A percentile compares a stretch with the other conserved stretches of the same genome.
phyloP scores from a whole-genome alignment of 2,329 filamentous ascomycete genomes.

The Tolypocladium tropicale region DNA sequence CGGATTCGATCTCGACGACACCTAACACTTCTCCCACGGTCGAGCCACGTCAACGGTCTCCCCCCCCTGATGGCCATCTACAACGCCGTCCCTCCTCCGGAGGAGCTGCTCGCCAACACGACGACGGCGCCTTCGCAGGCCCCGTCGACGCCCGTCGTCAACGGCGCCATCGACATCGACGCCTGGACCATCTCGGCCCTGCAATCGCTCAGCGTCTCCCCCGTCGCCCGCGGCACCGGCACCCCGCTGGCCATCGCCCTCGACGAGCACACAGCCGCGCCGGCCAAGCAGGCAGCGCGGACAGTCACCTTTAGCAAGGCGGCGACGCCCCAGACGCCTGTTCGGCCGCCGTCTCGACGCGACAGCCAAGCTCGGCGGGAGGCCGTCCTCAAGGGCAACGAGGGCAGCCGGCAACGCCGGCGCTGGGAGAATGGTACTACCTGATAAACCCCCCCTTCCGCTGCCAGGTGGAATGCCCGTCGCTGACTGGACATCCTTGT shows the following conservation, averaged over 20 bases:
- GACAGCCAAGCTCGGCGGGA: conserved; percentile 57
- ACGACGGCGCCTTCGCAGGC: conserved; percentile 9
- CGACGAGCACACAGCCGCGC: conserved; percentile 38
- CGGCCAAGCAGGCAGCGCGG: conserved; percentile 4
- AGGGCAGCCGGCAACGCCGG: conserved; percentile 75
- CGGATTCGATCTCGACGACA: neutral
- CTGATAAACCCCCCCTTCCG: conserved; percentile 2
- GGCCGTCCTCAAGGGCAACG: conserved; percentile 74
- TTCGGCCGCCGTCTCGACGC: conserved; percentile 35
- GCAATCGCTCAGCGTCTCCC: conserved; percentile 43
- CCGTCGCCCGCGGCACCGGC: conserved; percentile 47
- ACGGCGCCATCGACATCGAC: conserved; percentile 45
- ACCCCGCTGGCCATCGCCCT: conserved; percentile 65
- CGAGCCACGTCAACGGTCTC: neutral
- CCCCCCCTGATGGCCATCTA: conserved; percentile 38
- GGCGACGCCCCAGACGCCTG: conserved; percentile 22
- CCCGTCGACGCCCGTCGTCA: conserved; percentile 13
- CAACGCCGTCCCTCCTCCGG: conserved; percentile 39
- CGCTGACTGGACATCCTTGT: conserved; percentile 1
- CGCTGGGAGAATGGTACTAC: conserved; percentile 91
- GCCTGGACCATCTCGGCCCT: conserved; percentile 55
- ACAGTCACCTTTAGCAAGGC: conserved; percentile 11
- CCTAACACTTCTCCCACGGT: neutral
- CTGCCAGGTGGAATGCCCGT: neutral
- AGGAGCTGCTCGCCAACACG: conserved; percentile 15